Base-by-base conservation (phyloP, 768 basidiomycete genomes). In the Suillus subaureus region DNA sequence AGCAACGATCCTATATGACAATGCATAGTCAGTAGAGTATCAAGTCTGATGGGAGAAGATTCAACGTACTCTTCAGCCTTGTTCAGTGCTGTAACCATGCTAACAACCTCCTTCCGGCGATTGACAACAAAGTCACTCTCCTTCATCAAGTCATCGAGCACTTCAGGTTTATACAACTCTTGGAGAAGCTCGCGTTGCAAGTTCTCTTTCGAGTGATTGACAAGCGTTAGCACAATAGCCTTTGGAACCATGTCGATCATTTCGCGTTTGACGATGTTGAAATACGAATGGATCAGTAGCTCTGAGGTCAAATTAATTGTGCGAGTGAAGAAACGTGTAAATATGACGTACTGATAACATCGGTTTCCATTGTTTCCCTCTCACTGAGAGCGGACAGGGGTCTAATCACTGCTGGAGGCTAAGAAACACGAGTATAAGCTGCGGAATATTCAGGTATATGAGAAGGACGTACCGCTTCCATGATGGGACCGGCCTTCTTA, bases 171-270 rank as follows among this genome's bases (percentile, higher is more conserved):
- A 84, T 99, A 99, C 31, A 99, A 84, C 81, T 98, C 93, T 75
- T 97, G 94, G 61, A 99, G 79, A 47, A 99, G 84, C 78, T 97
- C 96, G 66, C 90, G 86, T 81, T 99, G 97, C 66, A 99, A 81
- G 76, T 93, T 89, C 79, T 99, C 97, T 79, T 97, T 98, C 66
- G 96, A 90, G 78, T 89, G 89, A 74, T 89, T 91, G 60, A 99
- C 97, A 42, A 99, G 87, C 18, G 94, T 98, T 68, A 93, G 81
- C 12, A 92, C 88, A 75, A 97, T 94, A 21, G 94, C 94, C 78
- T 99, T 99, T 9, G 97, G 97, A 31, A 99, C 93, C 95, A 97
- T 97, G 79, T 99, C 97, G 72, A 99, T 99, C 93, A 99, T 95
- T 79, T 98, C 97, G 65, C 96, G 91, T 82, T 99, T 99, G 63